phyloP scores from a whole-genome alignment of 2,329 filamentous ascomycete genomes.

The Aspergillus terreus region DNA sequence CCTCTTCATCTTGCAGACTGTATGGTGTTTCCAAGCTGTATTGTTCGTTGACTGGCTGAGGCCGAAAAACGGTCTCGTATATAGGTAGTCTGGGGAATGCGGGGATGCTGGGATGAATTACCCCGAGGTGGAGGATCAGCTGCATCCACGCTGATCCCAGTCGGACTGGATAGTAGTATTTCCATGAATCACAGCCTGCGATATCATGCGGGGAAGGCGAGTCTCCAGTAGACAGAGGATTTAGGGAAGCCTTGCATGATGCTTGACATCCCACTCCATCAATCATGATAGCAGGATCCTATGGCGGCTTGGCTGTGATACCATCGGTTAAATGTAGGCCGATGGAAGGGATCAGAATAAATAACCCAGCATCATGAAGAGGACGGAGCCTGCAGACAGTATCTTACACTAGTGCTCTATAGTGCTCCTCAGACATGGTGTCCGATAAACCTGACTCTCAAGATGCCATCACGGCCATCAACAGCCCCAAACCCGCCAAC shows the following conservation, averaged over 20 bases:
- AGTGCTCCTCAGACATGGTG: background rate
- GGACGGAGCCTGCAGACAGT: background rate
- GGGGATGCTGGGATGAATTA: conserved; percentile 1
- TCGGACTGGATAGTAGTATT: background rate
- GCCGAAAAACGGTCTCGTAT: background rate
- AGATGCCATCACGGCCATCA: conserved; percentile 10
- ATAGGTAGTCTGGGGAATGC: background rate
- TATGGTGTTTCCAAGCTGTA: background rate
- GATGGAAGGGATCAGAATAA: background rate
- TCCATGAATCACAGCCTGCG: background rate
- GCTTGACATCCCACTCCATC: background rate
- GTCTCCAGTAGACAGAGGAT: background rate
- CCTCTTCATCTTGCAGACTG: conserved; percentile 5
- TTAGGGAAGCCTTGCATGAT: background rate
- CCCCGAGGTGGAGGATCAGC: background rate
- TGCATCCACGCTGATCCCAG: background rate
- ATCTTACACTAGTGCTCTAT: background rate
- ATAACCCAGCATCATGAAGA: background rate
- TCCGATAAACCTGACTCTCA: background rate
- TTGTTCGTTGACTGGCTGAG: background rate
- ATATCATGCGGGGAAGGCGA: background rate
- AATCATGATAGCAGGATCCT: background rate
- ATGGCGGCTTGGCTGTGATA: background rate
- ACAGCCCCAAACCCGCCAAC: background rate
- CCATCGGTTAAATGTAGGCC: background rate